Evolutionary conservation across 2,329 filamentous ascomycete species (phyloP).

Genomic region (Talaromyces sp.): DNA sequence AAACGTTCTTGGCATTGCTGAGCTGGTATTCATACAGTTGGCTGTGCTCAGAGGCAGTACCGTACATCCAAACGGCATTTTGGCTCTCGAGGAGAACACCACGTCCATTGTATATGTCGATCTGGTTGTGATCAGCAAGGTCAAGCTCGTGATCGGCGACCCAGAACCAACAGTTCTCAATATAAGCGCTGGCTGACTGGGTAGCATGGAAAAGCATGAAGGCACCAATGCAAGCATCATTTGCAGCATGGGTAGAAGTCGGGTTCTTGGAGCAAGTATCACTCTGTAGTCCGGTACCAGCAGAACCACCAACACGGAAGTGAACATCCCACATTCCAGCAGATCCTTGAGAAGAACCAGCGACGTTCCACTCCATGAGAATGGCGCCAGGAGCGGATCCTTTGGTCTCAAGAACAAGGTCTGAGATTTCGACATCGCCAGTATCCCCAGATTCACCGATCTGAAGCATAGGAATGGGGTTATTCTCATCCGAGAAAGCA

Average conservation of each 20-base stretch:
- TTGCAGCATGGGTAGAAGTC: constrained; percentile 54
- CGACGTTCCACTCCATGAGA: constrained; percentile 87
- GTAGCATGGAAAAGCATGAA: constrained; percentile 63
- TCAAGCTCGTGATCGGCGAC: constrained; percentile 89
- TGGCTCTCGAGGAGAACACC: constrained; percentile 77
- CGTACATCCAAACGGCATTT: constrained; percentile 79
- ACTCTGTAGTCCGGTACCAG: constrained; percentile 78
- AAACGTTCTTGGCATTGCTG: constrained; percentile 71
- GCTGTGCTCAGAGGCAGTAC: constrained; percentile 62
- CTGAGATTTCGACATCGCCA: constrained; percentile 81
- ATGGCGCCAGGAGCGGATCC: constrained; percentile 84
- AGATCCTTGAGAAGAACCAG: constrained; percentile 59
- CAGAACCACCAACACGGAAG: constrained; percentile 82
- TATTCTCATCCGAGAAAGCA: constrained; percentile 68
- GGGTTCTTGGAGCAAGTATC: constrained; percentile 77
- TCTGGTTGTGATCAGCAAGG: constrained; percentile 62
- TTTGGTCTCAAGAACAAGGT: constrained; percentile 79
- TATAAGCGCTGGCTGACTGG: constrained; percentile 61
- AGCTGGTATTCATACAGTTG: constrained; percentile 78
- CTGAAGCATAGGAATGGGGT: constrained; percentile 81
- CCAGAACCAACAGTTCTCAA: constrained; percentile 92
- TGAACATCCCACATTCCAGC: constrained; percentile 94
- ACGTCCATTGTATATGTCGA: constrained; percentile 79
- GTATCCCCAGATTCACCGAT: constrained; percentile 73
- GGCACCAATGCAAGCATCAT: constrained; percentile 67